Evolutionary conservation across 208 protist genomes (phyloP), one percentile per base, ranked within the genome.

Genomic region (Leishmania lainsoni): DNA sequence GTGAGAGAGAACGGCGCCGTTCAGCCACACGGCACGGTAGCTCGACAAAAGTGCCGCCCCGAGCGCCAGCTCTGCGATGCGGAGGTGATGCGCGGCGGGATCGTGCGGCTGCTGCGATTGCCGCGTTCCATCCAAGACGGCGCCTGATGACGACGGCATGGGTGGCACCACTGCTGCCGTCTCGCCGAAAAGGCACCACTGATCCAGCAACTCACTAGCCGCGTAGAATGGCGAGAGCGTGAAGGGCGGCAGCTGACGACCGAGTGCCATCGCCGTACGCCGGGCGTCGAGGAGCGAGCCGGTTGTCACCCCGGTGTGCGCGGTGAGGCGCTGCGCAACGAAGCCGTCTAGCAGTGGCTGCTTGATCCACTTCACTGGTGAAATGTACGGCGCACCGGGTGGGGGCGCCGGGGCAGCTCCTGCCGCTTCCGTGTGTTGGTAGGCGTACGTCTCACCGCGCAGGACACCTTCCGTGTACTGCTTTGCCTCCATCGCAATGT

Each of bases 151-250:
- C 29, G 78, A 20, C 74, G 52, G 26, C n/a, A 9, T 32, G 39
- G 73, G 6, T 10, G 81, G 79, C 8, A 82, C 29, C 4, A 91
- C 17, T 16, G 49, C 61, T 14, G 65, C 76, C 17, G 80, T 42
- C 29, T 91, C 81, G 26, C 91, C 89, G 81, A 96, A 96, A n/a
- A 94, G 65, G 75, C 91, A 89, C 91, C 92, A 96, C 68, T 78
- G 79, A 48, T 88, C 85, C n/a, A 92, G 80, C 66, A 92, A 84
- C 16, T 90, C 85, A 78, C 88, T 87, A 8, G 84, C 82, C 45
- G 81, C 87, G 79, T 92, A 94, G 70, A 90, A 94, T 0, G 92
- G 92, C n/a, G 92, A 96, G 42, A 88, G n/a, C 26, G 85, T 77
- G 56, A 79, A 79, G n/a, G 89, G 90, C 4, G 89, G 75, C 22